Evolutionary conservation across 2,329 filamentous ascomycete species (phyloP).

Genomic region (Microsporum canis): DNA sequence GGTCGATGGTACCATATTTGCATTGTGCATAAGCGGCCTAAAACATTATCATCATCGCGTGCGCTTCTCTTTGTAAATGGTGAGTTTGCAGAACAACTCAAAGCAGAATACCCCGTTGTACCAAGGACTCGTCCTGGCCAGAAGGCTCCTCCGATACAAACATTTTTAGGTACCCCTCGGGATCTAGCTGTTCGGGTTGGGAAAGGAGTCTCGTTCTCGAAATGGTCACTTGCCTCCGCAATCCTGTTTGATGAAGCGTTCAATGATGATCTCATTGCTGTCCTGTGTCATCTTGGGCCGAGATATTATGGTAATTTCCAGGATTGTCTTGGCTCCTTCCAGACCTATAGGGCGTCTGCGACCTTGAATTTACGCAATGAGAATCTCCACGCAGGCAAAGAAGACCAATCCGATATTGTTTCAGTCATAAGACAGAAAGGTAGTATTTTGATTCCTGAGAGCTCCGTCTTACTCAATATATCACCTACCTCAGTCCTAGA

Average conservation of each 20-base stretch:
- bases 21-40: slow-evolving; percentile 70
- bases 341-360: slow-evolving; percentile 90
- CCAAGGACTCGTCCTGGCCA: slow-evolving; percentile 52
- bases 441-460: slow-evolving; percentile 68
- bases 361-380: slow-evolving; percentile 86
- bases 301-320: slow-evolving; percentile 94
- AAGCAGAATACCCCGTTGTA: slow-evolving; percentile 72
- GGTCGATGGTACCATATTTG: slow-evolving; percentile 87
- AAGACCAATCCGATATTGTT: slow-evolving; percentile 84
- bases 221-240: slow-evolving; percentile 81
- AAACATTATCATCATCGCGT: slow-evolving; percentile 62
- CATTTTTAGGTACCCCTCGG: slow-evolving; percentile 84
- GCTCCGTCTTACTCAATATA: slow-evolving; percentile 69
- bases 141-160: slow-evolving; percentile 56
- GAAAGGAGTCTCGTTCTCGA: slow-evolving; percentile 59
- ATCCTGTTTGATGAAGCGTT: slow-evolving; percentile 79
- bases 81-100: slow-evolving; percentile 84
- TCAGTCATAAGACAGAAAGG: slow-evolving; percentile 78
- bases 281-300: slow-evolving; percentile 79
- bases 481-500: slow-evolving; percentile 69
- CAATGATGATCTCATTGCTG: slow-evolving; percentile 83
- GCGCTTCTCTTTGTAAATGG: slow-evolving; percentile 86
- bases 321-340: slow-evolving; percentile 87
- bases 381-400: slow-evolving; percentile 74
- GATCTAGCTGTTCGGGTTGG: slow-evolving; percentile 70